Evolutionary conservation across 2,329 filamentous ascomycete species (phyloP), one percentile per base, ranked within the genome.

Genomic region (Macrophomina tecta): DNA sequence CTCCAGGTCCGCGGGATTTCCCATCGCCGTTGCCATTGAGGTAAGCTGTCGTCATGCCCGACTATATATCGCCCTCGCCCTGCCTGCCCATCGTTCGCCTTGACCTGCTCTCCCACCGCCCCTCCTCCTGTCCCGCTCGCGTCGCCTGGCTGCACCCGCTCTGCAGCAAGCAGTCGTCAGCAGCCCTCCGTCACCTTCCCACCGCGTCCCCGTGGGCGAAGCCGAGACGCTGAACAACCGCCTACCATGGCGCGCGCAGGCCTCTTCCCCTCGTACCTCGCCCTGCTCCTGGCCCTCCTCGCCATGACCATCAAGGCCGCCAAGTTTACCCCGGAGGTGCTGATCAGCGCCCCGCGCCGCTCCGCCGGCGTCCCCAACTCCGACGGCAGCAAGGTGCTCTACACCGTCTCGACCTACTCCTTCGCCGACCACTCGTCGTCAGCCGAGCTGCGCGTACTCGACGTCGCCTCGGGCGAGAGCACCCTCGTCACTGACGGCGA

Each of bases 281-380:
- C 56, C 30, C 55, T 68, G 45, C 56, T 68, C n/a, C 46, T 67
- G 8, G 34, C 61, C 52, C 36, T 56, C 12, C 38, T 65, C 77
- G 78, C 69, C 69, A 93, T 93, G 91, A 92, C 90, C 7, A 85
- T 91, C 75, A 84, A 85, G 70, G 89, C 89, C 9, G 83, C 84
- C 71, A 90, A 89, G 71, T 91, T 94, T 80, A 93, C 90, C 9
- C 90, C 91, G 4, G 87, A 92, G 82, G 90, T 92, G 71, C 84
- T 95, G 67, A 85, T 95, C 73, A 89, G 89, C 70, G 90, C 91
- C 16, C 91, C 91, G 38, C 88, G 92, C 66, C 87, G 91, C 56
- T 91, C 90, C 11, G 77, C 87, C 16, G 91, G 88, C 56, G 77
- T 87, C 0, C 91, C 91, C n/a, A 94, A 93, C 76, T 77, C 83